Evolutionary conservation across 768 basidiomycete species (phyloP).

Genomic region (Suillus discolor): DNA sequence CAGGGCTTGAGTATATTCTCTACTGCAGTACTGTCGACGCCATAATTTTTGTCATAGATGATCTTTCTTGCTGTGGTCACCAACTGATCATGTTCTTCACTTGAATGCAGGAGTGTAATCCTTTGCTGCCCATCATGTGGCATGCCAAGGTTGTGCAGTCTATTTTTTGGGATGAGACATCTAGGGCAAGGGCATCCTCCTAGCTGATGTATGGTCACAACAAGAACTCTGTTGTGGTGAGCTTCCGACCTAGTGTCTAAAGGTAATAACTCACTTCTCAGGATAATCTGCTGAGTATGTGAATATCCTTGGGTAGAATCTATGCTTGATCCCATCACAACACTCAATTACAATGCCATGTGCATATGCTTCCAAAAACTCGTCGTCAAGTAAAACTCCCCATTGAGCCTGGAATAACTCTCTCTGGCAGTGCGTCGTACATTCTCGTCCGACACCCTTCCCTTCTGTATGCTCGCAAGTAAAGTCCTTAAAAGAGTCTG

Average conservation of each 20-base stretch:
- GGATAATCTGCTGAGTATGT: slow-evolving; percentile 7
- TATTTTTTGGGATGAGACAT: slow-evolving; percentile 21
- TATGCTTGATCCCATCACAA: too few relatives aligned
- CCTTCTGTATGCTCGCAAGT: background rate
- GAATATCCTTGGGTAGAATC: too few relatives aligned
- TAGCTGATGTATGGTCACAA: slow-evolving; percentile 24
- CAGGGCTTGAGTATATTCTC: slow-evolving; percentile 11
- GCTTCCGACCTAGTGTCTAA: background rate
- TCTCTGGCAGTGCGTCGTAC: slow-evolving; percentile 17
- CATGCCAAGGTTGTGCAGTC: slow-evolving; percentile 18
- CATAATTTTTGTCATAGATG: slow-evolving; percentile 19
- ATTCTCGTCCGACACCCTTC: background rate
- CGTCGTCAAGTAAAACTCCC: too few relatives aligned
- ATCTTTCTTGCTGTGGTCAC: slow-evolving; percentile 13
- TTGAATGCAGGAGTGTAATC: background rate
- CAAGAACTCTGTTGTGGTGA: slow-evolving; percentile 16
- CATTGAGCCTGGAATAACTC: slow-evolving; percentile 17
- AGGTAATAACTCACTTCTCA: slow-evolving; percentile 29
- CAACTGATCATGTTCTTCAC: background rate
- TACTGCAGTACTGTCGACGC: slow-evolving; percentile 14
- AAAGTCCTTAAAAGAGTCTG: slow-evolving; percentile 13
- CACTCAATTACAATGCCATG: too few relatives aligned
- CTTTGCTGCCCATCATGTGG: slow-evolving; percentile 28
- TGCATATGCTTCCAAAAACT: too few relatives aligned
- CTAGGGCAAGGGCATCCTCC: slow-evolving; percentile 32